Conservation (phyloP, 2,329 filamentous ascomycete genomes). For the Talaromyces marneffei region DNA sequence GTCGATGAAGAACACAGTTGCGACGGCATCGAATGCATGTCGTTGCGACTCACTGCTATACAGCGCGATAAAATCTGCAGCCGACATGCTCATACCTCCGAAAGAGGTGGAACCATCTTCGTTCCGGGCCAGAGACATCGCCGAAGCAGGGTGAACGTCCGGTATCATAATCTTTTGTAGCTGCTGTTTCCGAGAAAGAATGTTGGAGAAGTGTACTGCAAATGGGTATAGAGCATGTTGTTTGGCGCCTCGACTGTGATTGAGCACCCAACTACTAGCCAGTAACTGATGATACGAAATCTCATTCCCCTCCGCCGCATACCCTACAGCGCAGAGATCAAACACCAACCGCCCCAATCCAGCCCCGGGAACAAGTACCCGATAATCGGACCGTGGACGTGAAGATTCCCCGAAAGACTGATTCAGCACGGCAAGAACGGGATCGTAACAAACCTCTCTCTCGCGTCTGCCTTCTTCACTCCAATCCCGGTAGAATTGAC, state of each 20-base stretch:
- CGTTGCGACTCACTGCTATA: conserved; percentile 63
- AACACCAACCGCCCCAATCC: conserved; percentile 85
- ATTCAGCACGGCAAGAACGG: conserved; percentile 62
- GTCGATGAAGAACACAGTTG: conserved; percentile 93
- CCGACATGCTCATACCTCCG: conserved; percentile 84
- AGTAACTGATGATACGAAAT: conserved; percentile 97
- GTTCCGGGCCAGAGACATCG: conserved; percentile 40
- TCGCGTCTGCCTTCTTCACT: conserved; percentile 69
- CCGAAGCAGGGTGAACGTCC: conserved; percentile 66
- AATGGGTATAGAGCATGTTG: conserved; percentile 78
- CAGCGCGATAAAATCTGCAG: conserved; percentile 84
- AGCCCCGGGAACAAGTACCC: conserved; percentile 80
- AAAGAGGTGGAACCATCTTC: conserved; percentile 26
- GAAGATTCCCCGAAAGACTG: conserved; percentile 35
- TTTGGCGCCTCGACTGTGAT: conserved; percentile 50
- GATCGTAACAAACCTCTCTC: conserved; percentile 69
- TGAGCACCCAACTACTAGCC: conserved; percentile 60
- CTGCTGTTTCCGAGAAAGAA: conserved; percentile 67
- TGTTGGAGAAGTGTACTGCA: conserved; percentile 82
- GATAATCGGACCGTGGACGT: conserved; percentile 43
- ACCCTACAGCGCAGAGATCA: conserved; percentile 71
- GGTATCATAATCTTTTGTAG: conserved; percentile 68
- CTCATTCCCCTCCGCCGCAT: conserved; percentile 78
- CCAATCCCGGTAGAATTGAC: conserved; percentile 96
- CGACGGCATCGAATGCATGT: conserved; percentile 69